Evolutionary conservation across 495 filamentous ascomycete genomes (phyloP), one percentile per base, ranked within the genome.

Genomic region (Hypoxylon crocopeplum): DNA sequence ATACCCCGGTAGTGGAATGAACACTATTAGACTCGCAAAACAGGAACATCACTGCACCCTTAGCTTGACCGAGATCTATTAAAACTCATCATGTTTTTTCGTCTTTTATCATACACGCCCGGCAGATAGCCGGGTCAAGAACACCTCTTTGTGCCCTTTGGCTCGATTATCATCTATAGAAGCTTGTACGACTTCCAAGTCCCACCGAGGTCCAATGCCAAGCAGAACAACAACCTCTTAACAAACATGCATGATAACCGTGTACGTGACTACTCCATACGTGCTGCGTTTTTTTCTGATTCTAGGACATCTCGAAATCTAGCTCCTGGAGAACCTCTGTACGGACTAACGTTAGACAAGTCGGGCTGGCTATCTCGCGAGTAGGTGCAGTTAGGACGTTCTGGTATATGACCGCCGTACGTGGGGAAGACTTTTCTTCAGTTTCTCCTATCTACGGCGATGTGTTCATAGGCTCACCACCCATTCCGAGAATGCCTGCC

Each of bases 391-490:
- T 38, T 52, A 56, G 55, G 58, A 59, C 53, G 57, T 41, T 64
- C 60, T 56, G 59, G 41, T 56, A 64, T 54, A 54, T 56, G 48
- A 27, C n/a, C 4, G 48, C 34, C 66, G 66, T 60, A 59, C 48
- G 41, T 52, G 44, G 53, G 45, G 39, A 57, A 56, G 46, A 37
- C 17, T 48, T 54, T 44, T 70, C 63, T 64, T 67, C 63, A 63
- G 33, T 25, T 33, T 64, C 24, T 57, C 48, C 70, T 62, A 61
- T 78, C 77, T 84, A 84, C 73, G 79, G 79, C 71, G 80, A 83
- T 53, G 79, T 83, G 69, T 82, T 81, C 82, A 84, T 84, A 7
- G 80, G 80, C 64, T 84, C 78, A 42, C 78, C 81, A 38, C 77
- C 72, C 52, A 70, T 70, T 17, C 72, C 68, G 20, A 71, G 48